Conservation (phyloP, 768 basidiomycete species). For the Termitomyces eurrhizus region DNA sequence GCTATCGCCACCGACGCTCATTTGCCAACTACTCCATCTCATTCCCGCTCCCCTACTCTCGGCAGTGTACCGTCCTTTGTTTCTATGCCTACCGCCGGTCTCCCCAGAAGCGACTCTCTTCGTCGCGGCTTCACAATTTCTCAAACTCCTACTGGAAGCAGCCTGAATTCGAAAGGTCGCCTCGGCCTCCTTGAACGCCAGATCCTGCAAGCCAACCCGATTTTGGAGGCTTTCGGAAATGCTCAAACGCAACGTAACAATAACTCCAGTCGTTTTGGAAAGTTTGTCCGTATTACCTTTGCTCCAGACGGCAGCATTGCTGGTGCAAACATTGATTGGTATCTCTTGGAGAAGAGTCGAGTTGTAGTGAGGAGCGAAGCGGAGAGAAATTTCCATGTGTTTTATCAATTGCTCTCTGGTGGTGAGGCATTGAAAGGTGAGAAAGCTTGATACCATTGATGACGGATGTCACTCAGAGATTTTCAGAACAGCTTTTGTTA, state of each 20-base stretch:
- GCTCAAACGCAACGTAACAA: constrained; percentile 98
- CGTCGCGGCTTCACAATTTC: constrained; percentile 49
- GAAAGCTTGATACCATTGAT: constrained; percentile 12
- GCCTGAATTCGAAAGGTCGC: constrained; percentile 61
- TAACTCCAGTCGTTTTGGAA: constrained; percentile 98
- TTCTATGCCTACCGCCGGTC: constrained; percentile 59
- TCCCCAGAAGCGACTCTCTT: constrained; percentile 64
- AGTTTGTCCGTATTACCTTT: constrained; percentile 96
- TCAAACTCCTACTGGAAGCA: constrained; percentile 40
- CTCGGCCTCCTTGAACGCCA: constrained; percentile 91
- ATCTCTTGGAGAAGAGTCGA: constrained; percentile 94
- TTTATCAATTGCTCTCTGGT: constrained; percentile 91
- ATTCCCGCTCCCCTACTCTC: constrained; percentile 65
- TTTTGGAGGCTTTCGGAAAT: constrained; percentile 97
- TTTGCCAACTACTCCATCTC: constrained; percentile 48
- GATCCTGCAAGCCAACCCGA: constrained; percentile 96
- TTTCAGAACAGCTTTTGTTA: constrained; percentile 67
- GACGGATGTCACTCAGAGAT: not conserved
- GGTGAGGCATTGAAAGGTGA: constrained; percentile 65
- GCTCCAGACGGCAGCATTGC: constrained; percentile 91
- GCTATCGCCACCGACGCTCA: constrained; percentile 89
- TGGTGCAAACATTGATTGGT: constrained; percentile 99
- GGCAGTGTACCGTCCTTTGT: constrained; percentile 43
- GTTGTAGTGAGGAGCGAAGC: constrained; percentile 86
- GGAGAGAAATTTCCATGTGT: constrained; percentile 94